Conservation (phyloP, 1,284 basidiomycete genomes). For the Ceratobasidium papillatum region DNA sequence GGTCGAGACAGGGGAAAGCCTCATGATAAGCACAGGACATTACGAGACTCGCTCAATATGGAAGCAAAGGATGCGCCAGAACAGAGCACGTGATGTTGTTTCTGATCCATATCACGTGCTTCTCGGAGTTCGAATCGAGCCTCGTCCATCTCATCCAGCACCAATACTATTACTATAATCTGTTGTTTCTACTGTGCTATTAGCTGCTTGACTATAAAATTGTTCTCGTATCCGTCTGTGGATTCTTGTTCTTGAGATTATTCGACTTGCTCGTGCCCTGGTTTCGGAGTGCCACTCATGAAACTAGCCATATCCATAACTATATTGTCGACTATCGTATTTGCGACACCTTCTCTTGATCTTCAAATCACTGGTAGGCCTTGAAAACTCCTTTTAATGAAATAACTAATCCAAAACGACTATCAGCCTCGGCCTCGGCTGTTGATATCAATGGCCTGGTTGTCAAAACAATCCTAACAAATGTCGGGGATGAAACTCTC, state of each 20-base stretch:
- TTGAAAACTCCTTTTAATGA: neutral
- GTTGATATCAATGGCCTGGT: conserved; percentile 6
- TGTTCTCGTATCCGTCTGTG: no score
- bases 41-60: neutral
- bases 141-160: no score
- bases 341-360: neutral
- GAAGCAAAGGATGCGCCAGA: neutral
- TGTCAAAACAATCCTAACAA: neutral
- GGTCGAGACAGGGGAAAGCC: neutral
- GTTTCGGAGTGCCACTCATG: no score
- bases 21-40: neutral
- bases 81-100: neutral
- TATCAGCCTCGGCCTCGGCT: conserved; percentile 52
- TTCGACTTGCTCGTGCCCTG: no score
- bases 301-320: no score
- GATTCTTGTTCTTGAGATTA: no score
- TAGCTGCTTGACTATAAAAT: no score
- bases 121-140: no score
- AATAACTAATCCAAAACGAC: neutral
- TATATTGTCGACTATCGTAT: neutral
- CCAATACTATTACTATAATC: no score
- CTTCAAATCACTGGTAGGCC: neutral
- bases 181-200: no score
- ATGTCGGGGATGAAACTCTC: conserved; percentile 5
- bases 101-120: no score